phyloP scores from a whole-genome alignment of 2,329 filamentous ascomycete genomes.

The Botrytis aclada region DNA sequence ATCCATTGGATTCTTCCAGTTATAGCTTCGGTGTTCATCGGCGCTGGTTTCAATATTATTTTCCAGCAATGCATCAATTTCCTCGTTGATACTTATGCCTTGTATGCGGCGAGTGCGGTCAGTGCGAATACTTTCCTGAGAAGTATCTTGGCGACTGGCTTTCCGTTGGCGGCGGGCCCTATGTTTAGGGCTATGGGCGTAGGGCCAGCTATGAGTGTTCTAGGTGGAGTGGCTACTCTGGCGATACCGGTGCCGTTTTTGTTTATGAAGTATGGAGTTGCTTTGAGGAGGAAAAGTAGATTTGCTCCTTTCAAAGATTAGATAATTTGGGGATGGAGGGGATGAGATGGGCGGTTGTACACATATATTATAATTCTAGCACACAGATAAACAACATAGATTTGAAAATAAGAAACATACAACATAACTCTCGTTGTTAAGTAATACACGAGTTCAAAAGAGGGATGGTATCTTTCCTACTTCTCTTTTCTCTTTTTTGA shows the following conservation, averaged over 20 bases:
- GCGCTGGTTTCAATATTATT: conserved; percentile 36
- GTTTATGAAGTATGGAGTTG: conserved; percentile 43
- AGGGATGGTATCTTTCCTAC: background rate
- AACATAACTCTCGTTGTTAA: background rate
- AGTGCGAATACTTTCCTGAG: conserved; percentile 46
- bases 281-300: conserved; percentile 43
- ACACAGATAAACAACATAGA: background rate
- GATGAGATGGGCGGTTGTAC: background rate
- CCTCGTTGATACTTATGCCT: conserved; percentile 45
- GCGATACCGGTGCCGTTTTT: conserved; percentile 58
- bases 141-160: conserved; percentile 45
- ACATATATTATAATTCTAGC: background rate
- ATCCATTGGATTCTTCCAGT: conserved; percentile 28
- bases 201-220: conserved; percentile 60
- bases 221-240: conserved; percentile 54
- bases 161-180: conserved; percentile 43
- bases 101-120: conserved; percentile 47
- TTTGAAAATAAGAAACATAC: background rate
- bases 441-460: background rate
- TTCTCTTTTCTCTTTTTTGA: background rate
- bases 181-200: conserved; percentile 65
- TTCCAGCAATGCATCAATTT: conserved; percentile 38
- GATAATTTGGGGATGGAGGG: background rate
- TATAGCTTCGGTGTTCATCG: conserved; percentile 28
- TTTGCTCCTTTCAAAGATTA: conserved; percentile 40